Conservation (phyloP, 2,329 filamentous ascomycete genomes). For the Fusarium burgessii region DNA sequence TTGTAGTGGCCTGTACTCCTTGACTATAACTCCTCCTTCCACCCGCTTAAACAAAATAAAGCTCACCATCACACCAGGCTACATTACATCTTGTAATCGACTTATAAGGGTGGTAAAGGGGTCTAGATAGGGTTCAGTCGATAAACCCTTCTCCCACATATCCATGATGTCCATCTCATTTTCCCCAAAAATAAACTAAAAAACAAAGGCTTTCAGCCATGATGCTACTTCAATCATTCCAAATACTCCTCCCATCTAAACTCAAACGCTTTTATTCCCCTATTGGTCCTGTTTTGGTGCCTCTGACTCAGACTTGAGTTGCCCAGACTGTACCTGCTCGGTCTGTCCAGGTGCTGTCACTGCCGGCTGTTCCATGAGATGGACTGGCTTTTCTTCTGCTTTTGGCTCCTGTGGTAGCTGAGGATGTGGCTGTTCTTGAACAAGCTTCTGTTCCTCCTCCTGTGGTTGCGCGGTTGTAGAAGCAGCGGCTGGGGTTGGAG, state of each 20-base stretch:
- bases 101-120: constrained; percentile 34
- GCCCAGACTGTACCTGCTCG: constrained; percentile 4
- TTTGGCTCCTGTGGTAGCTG: constrained; percentile 9
- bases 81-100: constrained; percentile 46
- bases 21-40: constrained; percentile 30
- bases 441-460: constrained; percentile 8
- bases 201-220: constrained; percentile 23
- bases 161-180: constrained; percentile 27
- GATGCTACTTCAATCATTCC: not conserved
- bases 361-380: constrained; percentile 16
- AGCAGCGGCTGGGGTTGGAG: not conserved
- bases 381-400: constrained; percentile 6
- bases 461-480: constrained; percentile 13
- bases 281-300: constrained; percentile 19
- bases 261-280: not conserved
- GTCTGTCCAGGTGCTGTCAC: constrained; percentile 1
- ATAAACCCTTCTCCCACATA: constrained; percentile 25
- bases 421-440: constrained; percentile 7
- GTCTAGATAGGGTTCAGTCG: constrained; percentile 9
- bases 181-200: constrained; percentile 21
- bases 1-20: constrained; percentile 41
- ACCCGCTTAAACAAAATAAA: constrained; percentile 40
- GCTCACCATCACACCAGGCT: constrained; percentile 27
- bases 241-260: constrained; percentile 9
- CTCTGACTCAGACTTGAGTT: constrained; percentile 24